Evolutionary conservation across 2,329 filamentous ascomycete genomes (phyloP), one percentile per base, ranked within the genome.

Genomic region (Cercospora berteroae): DNA sequence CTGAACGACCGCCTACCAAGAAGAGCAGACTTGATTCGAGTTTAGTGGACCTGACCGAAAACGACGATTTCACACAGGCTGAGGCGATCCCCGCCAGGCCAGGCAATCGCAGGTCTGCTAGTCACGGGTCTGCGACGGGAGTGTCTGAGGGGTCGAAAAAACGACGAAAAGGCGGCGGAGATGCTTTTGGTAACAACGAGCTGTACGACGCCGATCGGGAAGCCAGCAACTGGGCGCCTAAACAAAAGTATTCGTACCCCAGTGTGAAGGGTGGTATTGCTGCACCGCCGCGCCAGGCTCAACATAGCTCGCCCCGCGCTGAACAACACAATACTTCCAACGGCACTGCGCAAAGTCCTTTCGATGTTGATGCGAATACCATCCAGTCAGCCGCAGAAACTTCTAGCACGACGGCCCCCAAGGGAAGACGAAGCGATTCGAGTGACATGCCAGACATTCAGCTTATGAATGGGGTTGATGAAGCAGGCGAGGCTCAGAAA

Each of bases 171-270:
- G 27, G 56, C 18, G 55, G 42, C 13, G 56, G 56, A 4, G 63
- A 65, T 27, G 13, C 56, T n/a, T 65, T 65, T 9, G 63, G 63
- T 12, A 65, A 60, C 18, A 50, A 60, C 13, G 57, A 58, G 16
- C 20, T 64, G 7, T 52, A 27, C 42, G 4, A 5, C 5, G 31
- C 56, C 5, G 63, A 65, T 9, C 12, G 5, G n/a, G 7, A 58
- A 36, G 20, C 33, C 44, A 20, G 20, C 4, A 12, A 50, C 44
- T 50, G 44, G 44, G 4, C 10, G 10, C 18, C 44, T 4, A 50
- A 50, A 50, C 2, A 4, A 25, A 50, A 13, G 9, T 10, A 13
- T 5, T 12, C 12, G 5, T 50, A 8, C 8, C 6, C 44, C 44
- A 50, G 2, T 2, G 7, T 2, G 3, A 50, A 50, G 5, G 18